These are phyloP conservation scores for Neonectria coccinea DNA, from an alignment of 2,329 filamentous ascomycete genomes.

Conservation along the genomic window DNA sequence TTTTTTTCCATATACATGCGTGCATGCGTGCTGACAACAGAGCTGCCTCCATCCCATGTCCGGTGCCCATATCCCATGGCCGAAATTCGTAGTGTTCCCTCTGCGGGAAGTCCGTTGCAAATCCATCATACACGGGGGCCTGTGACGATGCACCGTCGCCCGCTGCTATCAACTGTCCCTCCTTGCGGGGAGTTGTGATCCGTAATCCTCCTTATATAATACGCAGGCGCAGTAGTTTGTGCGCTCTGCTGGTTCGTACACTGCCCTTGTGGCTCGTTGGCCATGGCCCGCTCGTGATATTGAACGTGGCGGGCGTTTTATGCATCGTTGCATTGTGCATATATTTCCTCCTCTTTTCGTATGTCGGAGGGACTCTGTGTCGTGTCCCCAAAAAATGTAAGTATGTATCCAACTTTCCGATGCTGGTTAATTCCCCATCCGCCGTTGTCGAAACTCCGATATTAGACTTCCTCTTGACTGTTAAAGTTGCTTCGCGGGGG, in stretches of 20 bases:
- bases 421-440: constrained; percentile 2
- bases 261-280: constrained; percentile 4
- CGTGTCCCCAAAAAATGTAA: not conserved
- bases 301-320: constrained; percentile 19
- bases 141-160: constrained; percentile 10
- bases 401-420: constrained; percentile 3
- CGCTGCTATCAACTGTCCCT: not conserved
- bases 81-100: constrained; percentile 14
- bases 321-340: constrained; percentile 13
- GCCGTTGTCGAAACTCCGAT: constrained; percentile 30
- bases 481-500: constrained; percentile 52
- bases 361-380: not conserved
- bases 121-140: constrained; percentile 38
- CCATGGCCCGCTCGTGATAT: constrained; percentile 4
- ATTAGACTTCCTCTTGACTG: constrained; percentile 48
- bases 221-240: not conserved
- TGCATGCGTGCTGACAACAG: constrained; percentile 39
- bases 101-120: constrained; percentile 18
- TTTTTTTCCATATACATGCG: constrained; percentile 45
- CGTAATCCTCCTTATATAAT: constrained; percentile 9
- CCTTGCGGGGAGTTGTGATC: not conserved
- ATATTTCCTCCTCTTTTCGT: not conserved
- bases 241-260: constrained; percentile 18
- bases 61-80: constrained; percentile 11
- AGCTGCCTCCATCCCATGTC: constrained; percentile 29